phyloP scores from a whole-genome alignment of 345 rosid genomes.

The Erucastrum elatum region DNA sequence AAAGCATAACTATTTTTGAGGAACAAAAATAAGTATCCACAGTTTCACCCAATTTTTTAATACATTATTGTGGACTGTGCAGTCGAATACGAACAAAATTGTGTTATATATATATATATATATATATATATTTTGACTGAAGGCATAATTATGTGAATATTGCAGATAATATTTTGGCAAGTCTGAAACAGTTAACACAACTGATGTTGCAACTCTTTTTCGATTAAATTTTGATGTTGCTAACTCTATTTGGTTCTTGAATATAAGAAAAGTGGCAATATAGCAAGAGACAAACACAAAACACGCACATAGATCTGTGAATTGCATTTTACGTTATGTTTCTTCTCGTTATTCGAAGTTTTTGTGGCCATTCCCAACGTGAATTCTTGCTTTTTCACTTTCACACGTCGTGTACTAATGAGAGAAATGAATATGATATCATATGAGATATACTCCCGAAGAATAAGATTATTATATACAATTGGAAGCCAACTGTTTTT shows the following conservation, averaged over 20 bases:
- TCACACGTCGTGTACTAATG: slow-evolving; percentile 9
- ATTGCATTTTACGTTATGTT: slow-evolving; percentile 49
- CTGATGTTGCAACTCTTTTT: background rate
- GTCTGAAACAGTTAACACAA: background rate
- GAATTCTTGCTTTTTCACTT: slow-evolving; percentile 12
- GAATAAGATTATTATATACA: background rate
- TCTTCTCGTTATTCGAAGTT: slow-evolving; percentile 30
- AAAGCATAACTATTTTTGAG: background rate
- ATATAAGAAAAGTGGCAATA: slow-evolving; percentile 23
- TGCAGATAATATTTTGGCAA: background rate
- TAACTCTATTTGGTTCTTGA: slow-evolving; percentile 17
- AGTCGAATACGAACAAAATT: background rate
- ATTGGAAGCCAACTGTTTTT: background rate
- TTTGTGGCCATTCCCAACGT: slow-evolving; percentile 21
- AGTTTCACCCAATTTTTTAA: background rate
- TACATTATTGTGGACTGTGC: background rate
- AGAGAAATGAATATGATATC: background rate
- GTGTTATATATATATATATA: background rate
- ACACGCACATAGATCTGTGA: slow-evolving; percentile 50
- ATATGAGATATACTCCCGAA: background rate
- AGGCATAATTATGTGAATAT: background rate
- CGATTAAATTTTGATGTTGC: background rate
- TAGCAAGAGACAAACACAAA: slow-evolving; percentile 69
- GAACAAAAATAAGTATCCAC: background rate
- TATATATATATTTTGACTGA: no score